These are phyloP conservation scores for Sporothrix brasiliensis DNA, from an alignment of 2,329 filamentous ascomycete species.

Conservation along the genomic window DNA sequence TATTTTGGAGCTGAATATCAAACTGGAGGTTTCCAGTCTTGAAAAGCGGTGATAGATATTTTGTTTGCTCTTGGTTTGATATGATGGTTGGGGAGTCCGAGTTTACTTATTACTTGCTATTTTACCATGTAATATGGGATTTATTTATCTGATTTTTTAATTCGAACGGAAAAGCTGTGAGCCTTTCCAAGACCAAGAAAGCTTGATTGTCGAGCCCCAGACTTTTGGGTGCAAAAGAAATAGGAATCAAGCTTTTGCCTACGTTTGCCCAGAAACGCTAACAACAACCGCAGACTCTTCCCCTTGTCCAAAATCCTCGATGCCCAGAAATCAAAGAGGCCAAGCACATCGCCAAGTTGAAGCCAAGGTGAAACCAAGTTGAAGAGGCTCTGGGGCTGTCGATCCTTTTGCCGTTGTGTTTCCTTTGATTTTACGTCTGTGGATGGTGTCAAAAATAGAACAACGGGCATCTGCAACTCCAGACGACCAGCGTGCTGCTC, in stretches of 20 bases:
- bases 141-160: neutral
- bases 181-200: constrained; percentile 5
- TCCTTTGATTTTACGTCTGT: neutral
- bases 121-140: neutral
- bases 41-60: neutral
- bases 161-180: neutral
- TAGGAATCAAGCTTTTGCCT: constrained; percentile 24
- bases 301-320: neutral
- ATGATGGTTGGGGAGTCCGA: neutral
- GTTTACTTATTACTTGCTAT: neutral
- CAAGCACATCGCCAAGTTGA: neutral
- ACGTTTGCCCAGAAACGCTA: constrained; percentile 25
- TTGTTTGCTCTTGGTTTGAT: neutral
- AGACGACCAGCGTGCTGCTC: constrained; percentile 10
- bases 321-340: neutral
- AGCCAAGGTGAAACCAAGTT: neutral
- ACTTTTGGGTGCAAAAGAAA: neutral
- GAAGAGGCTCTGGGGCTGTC: neutral
- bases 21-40: neutral
- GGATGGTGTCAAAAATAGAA: constrained; percentile 15
- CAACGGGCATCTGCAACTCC: neutral
- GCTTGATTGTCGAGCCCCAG: constrained; percentile 1
- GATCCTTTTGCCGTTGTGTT: neutral
- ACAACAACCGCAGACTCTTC: neutral
- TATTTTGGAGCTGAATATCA: neutral